Percentiles rank a stretch among this genome's conserved stretches.
These are phyloP conservation scores for Austroboletus rostrupii DNA, from an alignment of 1,284 basidiomycete species.

Conservation along the genomic window DNA sequence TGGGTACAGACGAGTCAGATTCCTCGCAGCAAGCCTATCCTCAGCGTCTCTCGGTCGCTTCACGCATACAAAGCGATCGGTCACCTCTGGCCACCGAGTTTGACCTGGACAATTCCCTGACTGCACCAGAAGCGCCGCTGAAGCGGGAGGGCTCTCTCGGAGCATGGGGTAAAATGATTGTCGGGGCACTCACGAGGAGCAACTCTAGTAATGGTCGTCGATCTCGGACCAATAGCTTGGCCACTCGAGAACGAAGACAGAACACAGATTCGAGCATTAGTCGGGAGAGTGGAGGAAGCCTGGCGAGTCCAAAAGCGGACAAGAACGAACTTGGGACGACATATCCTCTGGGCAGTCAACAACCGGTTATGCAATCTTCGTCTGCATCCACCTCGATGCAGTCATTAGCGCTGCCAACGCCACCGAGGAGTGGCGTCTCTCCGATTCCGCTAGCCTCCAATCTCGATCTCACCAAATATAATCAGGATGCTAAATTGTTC, in stretches of 20 bases:
- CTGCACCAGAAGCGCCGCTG: slow-evolving; percentile 42
- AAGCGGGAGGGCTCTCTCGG: slow-evolving; percentile 58
- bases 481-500: slow-evolving; percentile 72
- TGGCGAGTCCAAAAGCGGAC: slow-evolving; percentile 56
- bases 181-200: slow-evolving; percentile 42
- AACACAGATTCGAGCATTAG: slow-evolving; percentile 68
- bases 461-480: slow-evolving; percentile 58
- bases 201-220: slow-evolving; percentile 64
- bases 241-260: slow-evolving; percentile 58
- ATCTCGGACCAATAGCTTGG: slow-evolving; percentile 72
- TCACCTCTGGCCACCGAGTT: slow-evolving; percentile 53
- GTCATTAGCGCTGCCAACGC: slow-evolving; percentile 51
- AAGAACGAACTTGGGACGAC: slow-evolving; percentile 43
- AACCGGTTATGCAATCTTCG: slow-evolving; percentile 53
- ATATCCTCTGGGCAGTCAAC: slow-evolving; percentile 38
- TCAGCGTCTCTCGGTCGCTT: slow-evolving; percentile 56
- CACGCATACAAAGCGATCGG: slow-evolving; percentile 51
- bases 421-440: slow-evolving; percentile 54
- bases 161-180: slow-evolving; percentile 56
- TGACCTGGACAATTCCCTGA: slow-evolving; percentile 54
- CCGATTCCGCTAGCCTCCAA: slow-evolving; percentile 67
- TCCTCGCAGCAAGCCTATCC: slow-evolving; percentile 50
- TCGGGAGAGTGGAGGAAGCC: slow-evolving; percentile 69
- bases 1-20: slow-evolving; percentile 43
- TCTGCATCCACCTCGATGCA: slow-evolving; percentile 64